Base-by-base conservation (phyloP, 1,284 basidiomycete species). In the Wallemia mellicola region DNA sequence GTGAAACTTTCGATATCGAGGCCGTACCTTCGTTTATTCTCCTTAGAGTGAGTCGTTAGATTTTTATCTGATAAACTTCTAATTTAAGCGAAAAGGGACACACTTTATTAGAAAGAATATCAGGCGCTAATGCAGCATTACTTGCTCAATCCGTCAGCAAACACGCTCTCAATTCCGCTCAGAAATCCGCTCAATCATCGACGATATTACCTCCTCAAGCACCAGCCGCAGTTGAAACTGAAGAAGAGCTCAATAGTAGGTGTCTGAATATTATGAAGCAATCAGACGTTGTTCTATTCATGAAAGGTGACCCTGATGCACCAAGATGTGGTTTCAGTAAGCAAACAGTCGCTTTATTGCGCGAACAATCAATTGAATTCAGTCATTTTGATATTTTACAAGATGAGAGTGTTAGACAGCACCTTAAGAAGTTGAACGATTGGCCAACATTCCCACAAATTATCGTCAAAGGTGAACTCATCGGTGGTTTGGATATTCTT, bases 1-100 rank as follows among this genome's bases (percentile, higher is more conserved):
- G 88, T 2, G 91, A 95, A 68, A 87, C 85, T 3, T 98, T 98
- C 66, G 82, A 89, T 27, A 78, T 98, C 61, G 81, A 91, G 67
- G 80, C 85, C 7, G 92, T 98, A 2, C 92, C 94, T 0, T 75
- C 81, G 1, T 83, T 91, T 65, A 71, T 96, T 59, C 70, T 98
- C 60, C 78, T 98, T 27, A 76, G 81, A 63, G 87, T 88, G 64
- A 63, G 77, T 71, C 22, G 38, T 60, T 61, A 26, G 54, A 26
- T 25, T 30, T 33, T 58, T 24, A 3, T 22, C 38, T 28, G n/a
- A 38, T 24, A 28, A 22, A 24, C 32, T 33, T 28, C 24, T 19
- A 54, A 59, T 14, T 55, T 7, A 14, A 48, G 60, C 59, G n/a
- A n/a, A n/a, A 67, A 91, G 86, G 94, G 92, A 1, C 92, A 98